Conservation (phyloP, 2,329 filamentous ascomycete species). For the Tolypocladium paradoxum region DNA sequence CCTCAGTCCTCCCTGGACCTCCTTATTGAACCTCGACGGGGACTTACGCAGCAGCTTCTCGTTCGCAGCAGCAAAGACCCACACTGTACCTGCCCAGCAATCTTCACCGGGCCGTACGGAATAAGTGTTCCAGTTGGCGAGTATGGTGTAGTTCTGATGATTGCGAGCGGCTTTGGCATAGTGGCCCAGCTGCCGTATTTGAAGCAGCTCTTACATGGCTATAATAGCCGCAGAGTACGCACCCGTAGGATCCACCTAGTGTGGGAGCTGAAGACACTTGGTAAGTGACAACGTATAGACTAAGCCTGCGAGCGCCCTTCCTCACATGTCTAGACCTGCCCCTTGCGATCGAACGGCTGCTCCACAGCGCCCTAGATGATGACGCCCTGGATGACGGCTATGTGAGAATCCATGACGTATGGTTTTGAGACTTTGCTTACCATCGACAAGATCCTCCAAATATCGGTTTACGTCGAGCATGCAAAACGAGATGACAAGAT, state of each 20-base stretch:
- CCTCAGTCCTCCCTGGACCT: background rate
- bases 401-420: background rate
- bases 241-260: slow-evolving; percentile 21
- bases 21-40: background rate
- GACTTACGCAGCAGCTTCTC: background rate
- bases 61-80: background rate
- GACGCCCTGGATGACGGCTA: slow-evolving; percentile 6
- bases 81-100: slow-evolving; percentile 6
- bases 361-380: slow-evolving; percentile 2
- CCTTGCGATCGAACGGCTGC: background rate
- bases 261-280: slow-evolving; percentile 17
- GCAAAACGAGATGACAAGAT: background rate
- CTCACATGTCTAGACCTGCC: slow-evolving; percentile 2
- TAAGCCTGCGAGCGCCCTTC: background rate
- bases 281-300: slow-evolving; percentile 5
- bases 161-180: slow-evolving; percentile 23
- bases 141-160: slow-evolving; percentile 21
- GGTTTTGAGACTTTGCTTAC: background rate
- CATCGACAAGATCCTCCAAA: background rate
- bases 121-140: slow-evolving; percentile 12
- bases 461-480: slow-evolving; percentile 1
- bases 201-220: slow-evolving; percentile 22
- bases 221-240: slow-evolving; percentile 16
- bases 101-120: slow-evolving; percentile 22
- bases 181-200: slow-evolving; percentile 21